Conservation (phyloP, 2,329 filamentous ascomycete genomes). For the Aspergillus sp. region DNA sequence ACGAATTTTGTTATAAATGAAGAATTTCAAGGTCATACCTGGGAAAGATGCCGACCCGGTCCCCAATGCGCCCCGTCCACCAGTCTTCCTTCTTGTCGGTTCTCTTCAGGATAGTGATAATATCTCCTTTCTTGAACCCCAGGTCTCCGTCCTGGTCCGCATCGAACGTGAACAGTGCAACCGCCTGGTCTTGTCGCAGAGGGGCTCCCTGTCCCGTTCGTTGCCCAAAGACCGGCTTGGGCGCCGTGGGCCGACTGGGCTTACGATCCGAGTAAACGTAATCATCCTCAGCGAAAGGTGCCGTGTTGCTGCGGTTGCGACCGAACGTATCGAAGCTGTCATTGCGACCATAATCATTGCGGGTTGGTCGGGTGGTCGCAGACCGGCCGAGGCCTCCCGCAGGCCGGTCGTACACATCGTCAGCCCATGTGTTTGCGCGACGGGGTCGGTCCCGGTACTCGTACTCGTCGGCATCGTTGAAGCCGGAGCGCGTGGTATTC, state of each 20-base stretch:
- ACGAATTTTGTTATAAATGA: not conserved
- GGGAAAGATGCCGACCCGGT: conserved; percentile 87
- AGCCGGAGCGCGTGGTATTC: conserved; percentile 50
- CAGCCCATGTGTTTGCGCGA: conserved; percentile 50
- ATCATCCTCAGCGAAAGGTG: conserved; percentile 42
- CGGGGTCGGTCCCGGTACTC: conserved; percentile 54
- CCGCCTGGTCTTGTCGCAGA: conserved; percentile 69
- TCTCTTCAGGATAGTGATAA: conserved; percentile 92
- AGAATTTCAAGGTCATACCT: conserved; percentile 51
- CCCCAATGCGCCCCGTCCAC: conserved; percentile 93
- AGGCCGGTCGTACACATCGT: conserved; percentile 49
- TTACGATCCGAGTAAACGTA: conserved; percentile 60
- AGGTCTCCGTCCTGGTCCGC: conserved; percentile 89
- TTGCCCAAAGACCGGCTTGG: conserved; percentile 77
- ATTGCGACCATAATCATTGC: conserved; percentile 14
- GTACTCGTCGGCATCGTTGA: conserved; percentile 52
- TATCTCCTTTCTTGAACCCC: conserved; percentile 94
- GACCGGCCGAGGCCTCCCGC: conserved; percentile 35
- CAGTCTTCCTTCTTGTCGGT: conserved; percentile 94
- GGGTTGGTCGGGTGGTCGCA: conserved; percentile 27
- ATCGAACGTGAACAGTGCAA: conserved; percentile 92
- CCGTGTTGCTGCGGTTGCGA: conserved; percentile 39
- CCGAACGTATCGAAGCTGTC: conserved; percentile 32
- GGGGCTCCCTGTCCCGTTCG: conserved; percentile 40
- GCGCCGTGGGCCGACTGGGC: conserved; percentile 77